phyloP scores from a whole-genome alignment of 2,329 filamentous ascomycete genomes.

The Botrytis fragariae region DNA sequence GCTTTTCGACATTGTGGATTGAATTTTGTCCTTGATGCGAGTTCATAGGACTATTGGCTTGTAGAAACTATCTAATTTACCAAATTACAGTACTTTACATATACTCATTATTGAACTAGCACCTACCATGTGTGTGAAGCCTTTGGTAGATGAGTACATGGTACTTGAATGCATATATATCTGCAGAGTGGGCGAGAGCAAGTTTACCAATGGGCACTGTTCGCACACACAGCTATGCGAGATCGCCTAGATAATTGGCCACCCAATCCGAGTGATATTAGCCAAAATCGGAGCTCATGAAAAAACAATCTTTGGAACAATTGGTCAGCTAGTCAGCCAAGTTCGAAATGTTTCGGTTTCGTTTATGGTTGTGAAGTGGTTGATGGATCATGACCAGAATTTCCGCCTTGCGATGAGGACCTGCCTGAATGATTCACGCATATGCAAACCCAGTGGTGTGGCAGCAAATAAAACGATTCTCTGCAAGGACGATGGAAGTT shows the following conservation, averaged over 20 bases:
- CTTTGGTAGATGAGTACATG: neutral
- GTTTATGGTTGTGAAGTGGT: neutral
- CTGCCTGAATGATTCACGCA: neutral
- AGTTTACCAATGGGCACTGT: neutral
- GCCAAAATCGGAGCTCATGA: neutral
- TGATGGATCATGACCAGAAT: neutral
- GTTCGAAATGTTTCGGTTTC: neutral
- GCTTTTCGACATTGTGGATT: neutral
- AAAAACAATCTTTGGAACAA: neutral
- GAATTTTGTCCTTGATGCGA: neutral
- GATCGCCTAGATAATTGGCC: neutral
- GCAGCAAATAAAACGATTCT: constrained; percentile 13
- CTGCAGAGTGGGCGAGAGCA: neutral
- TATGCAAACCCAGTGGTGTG: neutral
- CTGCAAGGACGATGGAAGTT: neutral
- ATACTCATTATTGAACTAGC: neutral
- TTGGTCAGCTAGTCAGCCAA: neutral
- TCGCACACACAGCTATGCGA: neutral
- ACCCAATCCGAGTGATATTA: neutral
- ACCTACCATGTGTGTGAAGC: neutral
- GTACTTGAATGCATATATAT: neutral
- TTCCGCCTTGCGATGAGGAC: neutral
- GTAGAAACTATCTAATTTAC: neutral
- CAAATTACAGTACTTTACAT: neutral
- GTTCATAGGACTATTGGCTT: neutral